Conservation (phyloP, 2,329 filamentous ascomycete genomes). For the Xylariales sp. region DNA sequence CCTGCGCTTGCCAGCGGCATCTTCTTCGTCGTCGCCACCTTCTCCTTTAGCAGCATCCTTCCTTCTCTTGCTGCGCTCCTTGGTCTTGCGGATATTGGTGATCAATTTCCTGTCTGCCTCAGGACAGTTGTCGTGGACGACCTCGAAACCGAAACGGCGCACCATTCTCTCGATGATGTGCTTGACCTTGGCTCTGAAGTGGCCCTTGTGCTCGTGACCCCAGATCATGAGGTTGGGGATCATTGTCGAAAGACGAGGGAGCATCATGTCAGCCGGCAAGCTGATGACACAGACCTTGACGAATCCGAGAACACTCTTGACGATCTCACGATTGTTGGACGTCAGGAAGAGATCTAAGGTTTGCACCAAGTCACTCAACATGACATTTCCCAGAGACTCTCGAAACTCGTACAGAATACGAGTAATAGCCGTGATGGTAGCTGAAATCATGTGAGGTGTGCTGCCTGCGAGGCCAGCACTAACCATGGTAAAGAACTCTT, state of each 20-base stretch:
- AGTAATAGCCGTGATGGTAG: slow-evolving; percentile 90
- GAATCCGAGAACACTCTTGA: slow-evolving; percentile 90
- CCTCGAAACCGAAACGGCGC: slow-evolving; percentile 79
- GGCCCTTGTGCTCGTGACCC: slow-evolving; percentile 97
- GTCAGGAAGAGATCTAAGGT: slow-evolving; percentile 96
- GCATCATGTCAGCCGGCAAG: slow-evolving; percentile 73
- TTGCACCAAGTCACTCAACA: slow-evolving; percentile 79
- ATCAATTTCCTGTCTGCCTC: slow-evolving; percentile 87
- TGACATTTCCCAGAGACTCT: slow-evolving; percentile 59
- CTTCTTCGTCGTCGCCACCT: slow-evolving; percentile 47
- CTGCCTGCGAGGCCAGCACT: slow-evolving; percentile 89
- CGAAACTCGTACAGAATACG: slow-evolving; percentile 93
- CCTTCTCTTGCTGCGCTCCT: slow-evolving; percentile 86
- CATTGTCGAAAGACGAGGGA: slow-evolving; percentile 69
- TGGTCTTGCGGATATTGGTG: slow-evolving; percentile 90
- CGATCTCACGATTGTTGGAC: slow-evolving; percentile 94
- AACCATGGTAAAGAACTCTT: slow-evolving; percentile 98
- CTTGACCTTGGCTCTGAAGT: slow-evolving; percentile 96
- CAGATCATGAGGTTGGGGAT: slow-evolving; percentile 91
- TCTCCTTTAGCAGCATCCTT: slow-evolving; percentile 64
- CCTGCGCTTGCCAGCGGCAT: slow-evolving; percentile 43
- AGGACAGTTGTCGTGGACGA: slow-evolving; percentile 75
- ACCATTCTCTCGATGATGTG: slow-evolving; percentile 95
- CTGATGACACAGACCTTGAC: slow-evolving; percentile 93
- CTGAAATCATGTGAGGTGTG: slow-evolving; percentile 95